Evolutionary conservation across 768 basidiomycete genomes (phyloP).

Genomic region (Mycena sanguinolenta): DNA sequence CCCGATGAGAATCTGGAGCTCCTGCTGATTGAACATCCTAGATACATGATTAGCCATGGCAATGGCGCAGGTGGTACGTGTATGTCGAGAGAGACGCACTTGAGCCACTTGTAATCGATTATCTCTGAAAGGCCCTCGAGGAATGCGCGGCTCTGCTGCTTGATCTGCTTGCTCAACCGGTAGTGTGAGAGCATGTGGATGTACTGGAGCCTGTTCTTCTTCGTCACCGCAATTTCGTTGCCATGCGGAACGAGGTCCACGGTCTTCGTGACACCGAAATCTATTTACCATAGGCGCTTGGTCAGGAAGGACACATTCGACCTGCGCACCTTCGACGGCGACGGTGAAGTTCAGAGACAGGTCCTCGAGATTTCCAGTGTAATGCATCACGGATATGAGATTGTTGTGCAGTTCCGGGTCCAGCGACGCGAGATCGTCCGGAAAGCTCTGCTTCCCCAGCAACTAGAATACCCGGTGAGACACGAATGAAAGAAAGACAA

Average conservation of each 20-base stretch:
- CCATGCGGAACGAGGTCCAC: slow-evolving; percentile 88
- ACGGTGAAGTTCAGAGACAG: slow-evolving; percentile 92
- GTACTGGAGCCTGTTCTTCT: slow-evolving; percentile 90
- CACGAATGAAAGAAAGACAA: background rate
- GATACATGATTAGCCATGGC: background rate
- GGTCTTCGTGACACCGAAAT: slow-evolving; percentile 84
- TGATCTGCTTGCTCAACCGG: slow-evolving; percentile 90
- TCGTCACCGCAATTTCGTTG: slow-evolving; percentile 85
- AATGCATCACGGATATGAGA: slow-evolving; percentile 93
- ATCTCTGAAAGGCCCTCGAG: slow-evolving; percentile 94
- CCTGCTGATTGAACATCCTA: slow-evolving; percentile 98
- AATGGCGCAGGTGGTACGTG: background rate
- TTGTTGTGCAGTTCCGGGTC: slow-evolving; percentile 95
- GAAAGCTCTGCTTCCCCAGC: slow-evolving; percentile 91
- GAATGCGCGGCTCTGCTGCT: slow-evolving; percentile 85
- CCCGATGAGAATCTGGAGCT: slow-evolving; percentile 91
- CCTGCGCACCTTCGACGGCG: slow-evolving; percentile 78
- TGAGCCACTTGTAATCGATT: slow-evolving; percentile 91
- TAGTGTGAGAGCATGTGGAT: slow-evolving; percentile 93
- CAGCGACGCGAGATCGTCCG: slow-evolving; percentile 93
- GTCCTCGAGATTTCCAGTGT: slow-evolving; percentile 88
- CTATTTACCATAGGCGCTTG: slow-evolving; percentile 53
- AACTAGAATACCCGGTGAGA: slow-evolving; percentile 62
- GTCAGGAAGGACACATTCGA: background rate
- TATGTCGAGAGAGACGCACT: slow-evolving; percentile 52